Percentiles rank a stretch among this genome's conserved stretches.
phyloP scores from a whole-genome alignment of 768 basidiomycete species.

The Scleroderma bovista region DNA sequence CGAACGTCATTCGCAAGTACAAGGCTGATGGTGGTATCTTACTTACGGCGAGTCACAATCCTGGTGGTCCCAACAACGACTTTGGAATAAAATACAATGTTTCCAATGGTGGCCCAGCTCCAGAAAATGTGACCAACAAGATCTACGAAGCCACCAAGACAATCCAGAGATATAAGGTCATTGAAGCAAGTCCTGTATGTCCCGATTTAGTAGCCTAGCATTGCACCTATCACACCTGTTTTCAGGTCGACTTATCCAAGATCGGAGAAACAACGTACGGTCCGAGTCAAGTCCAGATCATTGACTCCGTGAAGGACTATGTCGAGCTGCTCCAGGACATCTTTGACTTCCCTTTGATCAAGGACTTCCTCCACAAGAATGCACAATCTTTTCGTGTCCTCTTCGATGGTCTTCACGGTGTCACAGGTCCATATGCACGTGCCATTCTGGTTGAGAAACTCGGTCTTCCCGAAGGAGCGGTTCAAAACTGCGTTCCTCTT shows the following conservation, averaged over 20 bases:
- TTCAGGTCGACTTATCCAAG: constrained; percentile 78
- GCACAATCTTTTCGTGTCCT: constrained; percentile 72
- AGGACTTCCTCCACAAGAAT: constrained; percentile 74
- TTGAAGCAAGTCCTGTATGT: constrained; percentile 67
- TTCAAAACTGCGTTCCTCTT: constrained; percentile 87
- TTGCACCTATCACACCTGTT: neutral
- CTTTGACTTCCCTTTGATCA: constrained; percentile 94
- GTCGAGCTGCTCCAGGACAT: constrained; percentile 76
- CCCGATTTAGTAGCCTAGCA: neutral
- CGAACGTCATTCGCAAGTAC: constrained; percentile 92
- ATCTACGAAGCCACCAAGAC: constrained; percentile 91
- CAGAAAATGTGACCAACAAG: constrained; percentile 92
- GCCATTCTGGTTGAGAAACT: constrained; percentile 83
- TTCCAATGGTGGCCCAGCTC: constrained; percentile 95
- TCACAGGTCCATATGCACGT: constrained; percentile 93
- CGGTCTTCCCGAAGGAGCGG: constrained; percentile 69
- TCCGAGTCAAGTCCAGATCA: constrained; percentile 79
- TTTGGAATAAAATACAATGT: constrained; percentile 99
- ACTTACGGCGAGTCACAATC: constrained; percentile 95
- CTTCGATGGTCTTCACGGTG: constrained; percentile 95
- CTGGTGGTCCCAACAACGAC: constrained; percentile 96
- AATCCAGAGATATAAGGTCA: constrained; percentile 78
- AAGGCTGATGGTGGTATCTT: constrained; percentile 97
- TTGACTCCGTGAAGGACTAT: constrained; percentile 93
- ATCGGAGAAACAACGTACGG: constrained; percentile 77